Evolutionary conservation across 208 protist genomes (phyloP).

Genomic region (Trypanosoma theileri): DNA sequence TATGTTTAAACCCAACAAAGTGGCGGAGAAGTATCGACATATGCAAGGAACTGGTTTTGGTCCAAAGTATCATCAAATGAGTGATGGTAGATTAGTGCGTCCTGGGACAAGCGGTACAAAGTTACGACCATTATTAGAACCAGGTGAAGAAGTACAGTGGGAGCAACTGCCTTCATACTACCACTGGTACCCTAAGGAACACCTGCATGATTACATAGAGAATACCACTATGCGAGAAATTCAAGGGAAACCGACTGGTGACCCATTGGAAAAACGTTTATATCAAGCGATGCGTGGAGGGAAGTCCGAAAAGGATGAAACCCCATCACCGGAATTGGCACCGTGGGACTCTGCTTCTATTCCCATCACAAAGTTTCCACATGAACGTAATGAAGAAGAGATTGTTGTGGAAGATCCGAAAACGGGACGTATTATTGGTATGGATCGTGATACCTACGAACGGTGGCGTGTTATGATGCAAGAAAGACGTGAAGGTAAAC

Average conservation of each 20-base stretch:
- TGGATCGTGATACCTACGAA: slow-evolving; percentile 84
- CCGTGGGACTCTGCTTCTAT: slow-evolving; percentile 87
- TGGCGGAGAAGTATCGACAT: slow-evolving; percentile 84
- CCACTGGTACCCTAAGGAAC: slow-evolving; percentile 89
- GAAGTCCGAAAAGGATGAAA: slow-evolving; percentile 47
- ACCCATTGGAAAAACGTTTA: slow-evolving; percentile 56
- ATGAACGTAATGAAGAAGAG: slow-evolving; percentile 86
- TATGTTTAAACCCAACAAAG: slow-evolving; percentile 74
- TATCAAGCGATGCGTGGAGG: slow-evolving; percentile 29
- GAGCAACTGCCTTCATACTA: slow-evolving; percentile 89
- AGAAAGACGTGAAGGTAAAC: slow-evolving; percentile 58
- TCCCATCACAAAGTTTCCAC: slow-evolving; percentile 80
- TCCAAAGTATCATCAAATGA: slow-evolving; percentile 79
- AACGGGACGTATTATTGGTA: slow-evolving; percentile 86
- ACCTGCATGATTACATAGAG: slow-evolving; percentile 85
- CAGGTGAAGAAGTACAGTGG: slow-evolving; percentile 80
- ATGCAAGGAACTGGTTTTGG: slow-evolving; percentile 87
- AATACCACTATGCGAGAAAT: slow-evolving; percentile 87
- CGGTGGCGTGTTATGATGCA: slow-evolving; percentile 85
- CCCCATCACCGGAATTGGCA: slow-evolving; percentile 50
- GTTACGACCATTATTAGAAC: slow-evolving; percentile 82
- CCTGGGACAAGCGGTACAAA: slow-evolving; percentile 84
- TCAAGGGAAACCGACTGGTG: slow-evolving; percentile 55
- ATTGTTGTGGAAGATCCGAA: slow-evolving; percentile 87
- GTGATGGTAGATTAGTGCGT: slow-evolving; percentile 79